Conservation (phyloP, 2,329 filamentous ascomycete genomes). For the Dactylellina parvicollis region DNA sequence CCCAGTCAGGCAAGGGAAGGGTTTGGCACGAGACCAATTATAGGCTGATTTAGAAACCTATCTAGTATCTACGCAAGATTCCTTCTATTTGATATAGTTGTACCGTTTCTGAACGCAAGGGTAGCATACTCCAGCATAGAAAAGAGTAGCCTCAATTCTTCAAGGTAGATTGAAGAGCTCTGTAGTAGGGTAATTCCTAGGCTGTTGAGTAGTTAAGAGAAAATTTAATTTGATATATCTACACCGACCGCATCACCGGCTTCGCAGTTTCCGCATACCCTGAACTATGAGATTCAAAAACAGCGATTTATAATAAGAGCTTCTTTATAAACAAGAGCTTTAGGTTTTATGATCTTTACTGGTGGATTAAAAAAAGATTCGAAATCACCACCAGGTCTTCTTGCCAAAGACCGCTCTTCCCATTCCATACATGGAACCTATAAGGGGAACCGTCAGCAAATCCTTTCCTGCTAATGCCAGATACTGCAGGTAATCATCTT, state of each 20-base stretch:
- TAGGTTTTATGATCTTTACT: constrained; percentile 15
- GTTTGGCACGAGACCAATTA: too few relatives aligned
- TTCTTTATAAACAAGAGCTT: constrained; percentile 28
- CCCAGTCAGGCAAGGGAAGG: too few relatives aligned
- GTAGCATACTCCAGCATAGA: too few relatives aligned
- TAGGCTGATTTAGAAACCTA: too few relatives aligned
- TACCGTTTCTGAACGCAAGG: too few relatives aligned
- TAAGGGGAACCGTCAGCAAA: constrained; percentile 8
- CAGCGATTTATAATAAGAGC: constrained; percentile 13
- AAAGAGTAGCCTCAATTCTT: too few relatives aligned
- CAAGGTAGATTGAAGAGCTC: too few relatives aligned
- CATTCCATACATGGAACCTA: constrained; percentile 57
- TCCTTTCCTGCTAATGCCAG: background rate
- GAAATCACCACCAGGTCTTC: constrained; percentile 50
- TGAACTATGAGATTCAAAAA: constrained; percentile 3
- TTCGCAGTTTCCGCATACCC: constrained; percentile 3
- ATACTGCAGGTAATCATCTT: constrained; percentile 19
- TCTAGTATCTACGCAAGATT: too few relatives aligned
- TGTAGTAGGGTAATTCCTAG: too few relatives aligned
- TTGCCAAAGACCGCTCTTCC: constrained; percentile 49
- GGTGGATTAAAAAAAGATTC: background rate
- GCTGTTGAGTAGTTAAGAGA: too few relatives aligned
- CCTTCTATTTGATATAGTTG: too few relatives aligned
- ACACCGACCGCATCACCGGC: constrained; percentile 14
- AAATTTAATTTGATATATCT: constrained; percentile 24